Base-by-base conservation (phyloP, 148 eudicot genomes). In the Cornus florida region DNA sequence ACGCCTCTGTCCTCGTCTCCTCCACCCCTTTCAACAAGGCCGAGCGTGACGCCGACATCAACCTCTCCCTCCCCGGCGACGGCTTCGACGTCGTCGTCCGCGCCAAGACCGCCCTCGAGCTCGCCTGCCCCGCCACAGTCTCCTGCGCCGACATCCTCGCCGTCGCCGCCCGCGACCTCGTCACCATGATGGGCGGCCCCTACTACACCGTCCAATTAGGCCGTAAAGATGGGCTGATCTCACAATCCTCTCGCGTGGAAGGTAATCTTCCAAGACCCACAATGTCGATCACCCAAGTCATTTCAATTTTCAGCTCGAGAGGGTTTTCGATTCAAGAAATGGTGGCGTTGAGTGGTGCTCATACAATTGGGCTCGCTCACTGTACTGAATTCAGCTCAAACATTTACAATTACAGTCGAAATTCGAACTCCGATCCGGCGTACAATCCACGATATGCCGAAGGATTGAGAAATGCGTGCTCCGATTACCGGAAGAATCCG, bases 41-140 rank as follows among this genome's bases (percentile, higher is more conserved):
- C 71, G 90, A 88, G 79, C 82, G 88, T 24, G 88, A 86, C 78
- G 85, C 88, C 53, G 90, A 82, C 59, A 76, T 81, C 71, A 88
- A 88, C 76, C 80, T 79, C 78, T 83, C 87, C 28, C 83, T 88
- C 66, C 90, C 90, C n/a, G 90, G 90, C 23, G 90, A 88, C 76
- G 90, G 76, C 6, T 85, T 83, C 60, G 90, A 88, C 74, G 82
- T 82, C 43, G 84, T 87, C 64, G 82, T 84, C 23, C 83, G 90
- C 6, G 87, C 86, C 50, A 88, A 88, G 75, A 85, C 88, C 11
- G 86, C 88, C 1, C 81, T 88, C 35, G 90, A 88, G 80, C 83
- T 88, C 8, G 53, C 81, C 65, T 88, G 90, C 77, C 90, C 90
- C 39, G 80, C 77, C 50, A 83, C 80, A 39, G 90, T 88, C 20